These are phyloP conservation scores for Ceratocystis ficicola DNA, from an alignment of 2,329 filamentous ascomycete genomes.

Conservation along the genomic window DNA sequence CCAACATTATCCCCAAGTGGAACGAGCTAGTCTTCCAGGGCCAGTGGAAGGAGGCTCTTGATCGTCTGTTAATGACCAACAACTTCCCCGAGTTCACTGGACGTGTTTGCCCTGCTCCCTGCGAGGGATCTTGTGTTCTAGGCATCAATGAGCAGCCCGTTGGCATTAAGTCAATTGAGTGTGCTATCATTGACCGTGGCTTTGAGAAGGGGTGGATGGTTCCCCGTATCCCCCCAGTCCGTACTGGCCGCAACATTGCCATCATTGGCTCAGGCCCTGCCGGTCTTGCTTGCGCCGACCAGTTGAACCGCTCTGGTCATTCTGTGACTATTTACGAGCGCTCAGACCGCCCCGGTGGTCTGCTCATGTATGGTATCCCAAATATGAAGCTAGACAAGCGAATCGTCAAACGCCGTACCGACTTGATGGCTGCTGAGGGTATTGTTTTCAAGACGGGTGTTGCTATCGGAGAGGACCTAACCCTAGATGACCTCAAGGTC, in stretches of 20 bases:
- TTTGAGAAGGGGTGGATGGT: conserved; percentile 99
- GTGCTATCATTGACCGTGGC: conserved; percentile 91
- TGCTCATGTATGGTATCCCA: conserved; percentile 96
- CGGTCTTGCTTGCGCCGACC: conserved; percentile 80
- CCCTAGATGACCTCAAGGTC: conserved; percentile 58
- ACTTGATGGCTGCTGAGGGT: conserved; percentile 87
- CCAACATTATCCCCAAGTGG: conserved; percentile 96
- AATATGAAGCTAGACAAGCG: conserved; percentile 99
- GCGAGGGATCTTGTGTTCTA: conserved; percentile 88
- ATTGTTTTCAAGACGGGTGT: conserved; percentile 69
- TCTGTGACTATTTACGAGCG: conserved; percentile 84
- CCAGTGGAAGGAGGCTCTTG: conserved; percentile 84
- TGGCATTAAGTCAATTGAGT: conserved; percentile 96
- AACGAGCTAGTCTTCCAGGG: conserved; percentile 67
- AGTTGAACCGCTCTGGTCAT: conserved; percentile 88
- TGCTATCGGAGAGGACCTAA: conserved; percentile 62
- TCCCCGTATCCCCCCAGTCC: conserved; percentile 61
- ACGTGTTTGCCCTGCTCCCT: conserved; percentile 91
- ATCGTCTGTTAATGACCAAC: conserved; percentile 88
- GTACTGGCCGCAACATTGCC: conserved; percentile 78
- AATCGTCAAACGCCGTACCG: conserved; percentile 85
- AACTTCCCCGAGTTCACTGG: conserved; percentile 98
- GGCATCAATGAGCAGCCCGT: conserved; percentile 96
- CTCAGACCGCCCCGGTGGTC: conserved; percentile 75
- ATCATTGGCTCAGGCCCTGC: conserved; percentile 87